Percentiles rank a stretch among this genome's conserved stretches.
Evolutionary conservation across 2,329 filamentous ascomycete species (phyloP).

Genomic region (Fusarium chlamydosporum): DNA sequence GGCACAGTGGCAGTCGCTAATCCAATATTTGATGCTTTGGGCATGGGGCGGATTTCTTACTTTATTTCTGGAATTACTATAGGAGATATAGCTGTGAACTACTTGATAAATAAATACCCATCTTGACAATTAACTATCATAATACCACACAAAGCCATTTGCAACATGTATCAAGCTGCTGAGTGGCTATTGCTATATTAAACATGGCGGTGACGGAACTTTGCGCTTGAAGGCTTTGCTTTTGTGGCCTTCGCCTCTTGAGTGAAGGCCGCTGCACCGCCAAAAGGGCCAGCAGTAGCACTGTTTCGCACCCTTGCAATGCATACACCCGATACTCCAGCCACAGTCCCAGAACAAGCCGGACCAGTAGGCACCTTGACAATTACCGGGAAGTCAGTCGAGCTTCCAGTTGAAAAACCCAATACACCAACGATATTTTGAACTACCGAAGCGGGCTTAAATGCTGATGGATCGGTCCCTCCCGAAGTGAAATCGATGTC

Average conservation of each 20-base stretch:
- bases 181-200: background rate
- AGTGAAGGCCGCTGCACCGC: constrained; percentile 15
- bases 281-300: constrained; percentile 19
- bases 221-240: constrained; percentile 5
- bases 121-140: too few species aligned
- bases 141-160: too few species aligned
- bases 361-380: constrained; percentile 6
- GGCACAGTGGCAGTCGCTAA: too few species aligned
- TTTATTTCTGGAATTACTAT: too few species aligned
- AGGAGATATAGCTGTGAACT: too few species aligned
- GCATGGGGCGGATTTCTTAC: too few species aligned
- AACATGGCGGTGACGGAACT: constrained; percentile 16
- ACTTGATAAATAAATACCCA: too few species aligned
- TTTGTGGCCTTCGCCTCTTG: background rate
- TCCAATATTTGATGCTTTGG: too few species aligned
- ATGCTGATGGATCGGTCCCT: constrained; percentile 13
- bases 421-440: constrained; percentile 18
- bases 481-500: constrained; percentile 18
- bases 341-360: constrained; percentile 11
- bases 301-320: constrained; percentile 22
- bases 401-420: constrained; percentile 16
- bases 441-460: constrained; percentile 6
- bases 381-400: constrained; percentile 13
- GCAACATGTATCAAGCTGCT: too few species aligned
- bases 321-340: constrained; percentile 13